Percentiles rank a stretch among this genome's conserved stretches.
These are phyloP conservation scores for Penicillium sp. DNA, from an alignment of 2,329 filamentous ascomycete species.

Conservation along the genomic window DNA sequence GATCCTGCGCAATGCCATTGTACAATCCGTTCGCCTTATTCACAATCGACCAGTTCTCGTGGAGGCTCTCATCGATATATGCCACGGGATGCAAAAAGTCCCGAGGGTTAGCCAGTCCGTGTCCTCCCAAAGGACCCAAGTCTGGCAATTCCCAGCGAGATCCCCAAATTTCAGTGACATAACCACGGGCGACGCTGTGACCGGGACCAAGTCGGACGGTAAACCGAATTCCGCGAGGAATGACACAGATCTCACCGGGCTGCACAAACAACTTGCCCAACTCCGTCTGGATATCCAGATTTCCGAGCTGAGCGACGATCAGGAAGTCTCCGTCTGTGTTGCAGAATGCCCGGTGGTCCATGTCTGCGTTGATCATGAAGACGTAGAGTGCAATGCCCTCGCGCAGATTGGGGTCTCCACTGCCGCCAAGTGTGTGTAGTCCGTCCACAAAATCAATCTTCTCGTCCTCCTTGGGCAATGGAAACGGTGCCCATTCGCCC, in stretches of 20 bases:
- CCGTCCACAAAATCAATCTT: slow-evolving; percentile 54
- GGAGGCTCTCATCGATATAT: slow-evolving; percentile 50
- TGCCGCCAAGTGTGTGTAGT: slow-evolving; percentile 51
- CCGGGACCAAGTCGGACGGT: slow-evolving; percentile 53
- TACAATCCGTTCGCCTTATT: slow-evolving; percentile 57
- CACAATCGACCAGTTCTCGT: slow-evolving; percentile 51
- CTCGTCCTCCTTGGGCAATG: slow-evolving; percentile 43
- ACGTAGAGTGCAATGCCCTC: slow-evolving; percentile 52
- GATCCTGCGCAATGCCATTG: slow-evolving; percentile 54
- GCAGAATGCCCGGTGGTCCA: slow-evolving; percentile 52
- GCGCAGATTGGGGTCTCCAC: slow-evolving; percentile 51
- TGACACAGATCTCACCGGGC: slow-evolving; percentile 59
- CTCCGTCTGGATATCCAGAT: slow-evolving; percentile 61
- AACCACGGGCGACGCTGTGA: slow-evolving; percentile 50
- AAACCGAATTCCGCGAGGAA: slow-evolving; percentile 59
- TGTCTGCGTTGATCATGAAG: slow-evolving; percentile 53
- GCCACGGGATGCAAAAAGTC: slow-evolving; percentile 61
- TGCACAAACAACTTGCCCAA: slow-evolving; percentile 57
- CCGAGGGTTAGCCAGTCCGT: slow-evolving; percentile 58
- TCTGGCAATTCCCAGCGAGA: slow-evolving; percentile 60
- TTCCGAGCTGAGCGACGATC: slow-evolving; percentile 58
- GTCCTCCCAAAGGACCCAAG: slow-evolving; percentile 60
- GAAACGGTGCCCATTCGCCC: slow-evolving; percentile 54
- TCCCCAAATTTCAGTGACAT: slow-evolving; percentile 61
- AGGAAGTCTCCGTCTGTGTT: slow-evolving; percentile 61